A percentile compares a stretch with the other conserved stretches of the same genome.
phyloP scores from a whole-genome alignment of 2,329 filamentous ascomycete genomes.

The Trichoderma sp. region DNA sequence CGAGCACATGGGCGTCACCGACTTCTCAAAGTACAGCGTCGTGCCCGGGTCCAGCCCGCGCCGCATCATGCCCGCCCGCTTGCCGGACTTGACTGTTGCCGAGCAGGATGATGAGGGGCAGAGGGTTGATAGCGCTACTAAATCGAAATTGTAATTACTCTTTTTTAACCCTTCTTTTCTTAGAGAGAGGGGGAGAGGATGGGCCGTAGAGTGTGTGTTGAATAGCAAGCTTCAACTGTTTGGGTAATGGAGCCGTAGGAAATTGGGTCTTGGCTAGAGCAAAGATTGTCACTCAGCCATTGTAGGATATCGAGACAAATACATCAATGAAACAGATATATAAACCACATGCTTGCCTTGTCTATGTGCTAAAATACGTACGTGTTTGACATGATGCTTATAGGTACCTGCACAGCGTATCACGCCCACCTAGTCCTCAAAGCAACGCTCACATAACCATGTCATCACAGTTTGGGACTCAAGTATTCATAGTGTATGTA shows the following conservation, averaged over 20 bases:
- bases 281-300: not conserved
- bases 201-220: not conserved
- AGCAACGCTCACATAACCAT: not conserved
- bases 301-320: not conserved
- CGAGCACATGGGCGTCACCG: slow-evolving; percentile 60
- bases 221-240: not conserved
- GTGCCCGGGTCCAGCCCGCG: slow-evolving; percentile 64
- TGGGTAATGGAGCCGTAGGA: not conserved
- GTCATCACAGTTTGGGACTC: not conserved
- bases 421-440: not conserved
- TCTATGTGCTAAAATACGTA: not conserved
- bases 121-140: slow-evolving; percentile 64
- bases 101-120: slow-evolving; percentile 81
- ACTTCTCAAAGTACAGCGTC: slow-evolving; percentile 75
- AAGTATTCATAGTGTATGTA: slow-evolving; percentile 12
- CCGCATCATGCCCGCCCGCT: slow-evolving; percentile 72
- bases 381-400: not conserved
- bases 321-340: not conserved
- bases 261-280: not conserved
- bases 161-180: too few species aligned
- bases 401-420: not conserved
- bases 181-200: too few species aligned
- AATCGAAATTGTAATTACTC: slow-evolving; percentile 40
- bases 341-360: not conserved
- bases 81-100: slow-evolving; percentile 70